Evolutionary conservation across 306 rosid genomes (phyloP).

Genomic region (Vicia sativa): DNA sequence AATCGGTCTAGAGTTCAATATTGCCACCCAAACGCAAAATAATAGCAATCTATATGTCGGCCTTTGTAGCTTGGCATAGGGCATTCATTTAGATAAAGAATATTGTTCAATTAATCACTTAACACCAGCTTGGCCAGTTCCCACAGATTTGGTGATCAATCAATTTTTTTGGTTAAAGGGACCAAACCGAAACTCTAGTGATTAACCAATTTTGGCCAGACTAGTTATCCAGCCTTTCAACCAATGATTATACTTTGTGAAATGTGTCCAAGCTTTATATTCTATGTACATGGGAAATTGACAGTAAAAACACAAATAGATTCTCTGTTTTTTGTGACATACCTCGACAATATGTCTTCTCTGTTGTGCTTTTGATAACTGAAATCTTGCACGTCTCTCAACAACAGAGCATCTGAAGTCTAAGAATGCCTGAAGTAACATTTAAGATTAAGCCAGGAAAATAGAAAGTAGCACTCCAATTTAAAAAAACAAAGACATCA

Average conservation of each 20-base stretch:
- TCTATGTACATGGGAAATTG: neutral
- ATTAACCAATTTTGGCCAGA: neutral
- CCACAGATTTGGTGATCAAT: neutral
- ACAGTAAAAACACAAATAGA: conserved; percentile 13
- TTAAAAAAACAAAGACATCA: conserved; percentile 3
- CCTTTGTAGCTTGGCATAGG: neutral
- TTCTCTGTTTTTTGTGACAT: conserved; percentile 18
- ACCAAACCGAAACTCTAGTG: neutral
- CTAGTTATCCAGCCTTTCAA: neutral
- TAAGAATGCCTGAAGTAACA: conserved; percentile 68
- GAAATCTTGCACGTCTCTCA: conserved; percentile 87
- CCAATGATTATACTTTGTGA: conserved; percentile 6
- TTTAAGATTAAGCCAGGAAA: conserved; percentile 22
- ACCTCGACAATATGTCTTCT: conserved; percentile 94
- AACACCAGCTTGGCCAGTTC: neutral
- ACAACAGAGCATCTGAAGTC: conserved; percentile 91
- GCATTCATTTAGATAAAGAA: neutral
- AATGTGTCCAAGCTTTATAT: neutral
- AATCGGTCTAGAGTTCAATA: neutral
- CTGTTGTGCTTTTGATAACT: conserved; percentile 79
- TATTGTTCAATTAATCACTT: neutral
- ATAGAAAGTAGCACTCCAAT: conserved; percentile 5
- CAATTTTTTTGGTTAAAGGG: neutral
- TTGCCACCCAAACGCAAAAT: neutral
- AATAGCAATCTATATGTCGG: neutral